These are phyloP conservation scores for Amoeboaphelidium protococcarum DNA, from an alignment of 371 early-diverging fungal genomes.

Conservation along the genomic window DNA sequence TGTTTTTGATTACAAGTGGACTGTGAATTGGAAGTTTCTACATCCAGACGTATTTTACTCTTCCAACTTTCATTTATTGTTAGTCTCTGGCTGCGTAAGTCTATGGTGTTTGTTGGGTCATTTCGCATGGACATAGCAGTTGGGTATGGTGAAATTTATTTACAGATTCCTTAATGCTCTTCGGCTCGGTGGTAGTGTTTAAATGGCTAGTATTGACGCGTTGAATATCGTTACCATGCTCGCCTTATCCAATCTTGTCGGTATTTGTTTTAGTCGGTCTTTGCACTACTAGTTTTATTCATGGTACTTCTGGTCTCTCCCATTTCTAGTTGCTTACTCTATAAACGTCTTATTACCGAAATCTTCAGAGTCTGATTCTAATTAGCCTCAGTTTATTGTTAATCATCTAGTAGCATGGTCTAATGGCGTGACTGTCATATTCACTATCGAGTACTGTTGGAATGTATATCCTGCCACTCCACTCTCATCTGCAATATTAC, in stretches of 20 bases:
- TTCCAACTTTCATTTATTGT: constrained; percentile 19
- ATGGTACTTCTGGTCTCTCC: constrained; percentile 75
- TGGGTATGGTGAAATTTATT: neutral
- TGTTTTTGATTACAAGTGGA: constrained; percentile 61
- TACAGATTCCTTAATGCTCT: constrained; percentile 1
- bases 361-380: neutral
- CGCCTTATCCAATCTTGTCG: constrained; percentile 57
- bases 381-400: neutral
- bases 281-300: constrained; percentile 85
- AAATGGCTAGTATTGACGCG: neutral
- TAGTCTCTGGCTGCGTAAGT: constrained; percentile 27
- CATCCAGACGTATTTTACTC: constrained; percentile 33
- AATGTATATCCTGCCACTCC: constrained; percentile 43
- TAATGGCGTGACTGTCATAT: constrained; percentile 8
- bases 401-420: constrained; percentile 5
- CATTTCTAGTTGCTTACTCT: constrained; percentile 25
- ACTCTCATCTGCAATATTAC: no score
- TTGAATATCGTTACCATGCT: constrained; percentile 9
- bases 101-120: constrained; percentile 28
- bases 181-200: neutral
- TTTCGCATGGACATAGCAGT: constrained; percentile 13
- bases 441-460: constrained; percentile 37
- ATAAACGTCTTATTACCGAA: constrained; percentile 5
- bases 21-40: constrained; percentile 78
- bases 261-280: constrained; percentile 56